phyloP scores from a whole-genome alignment of 768 basidiomycete species.

The Kwoniella sp. region DNA sequence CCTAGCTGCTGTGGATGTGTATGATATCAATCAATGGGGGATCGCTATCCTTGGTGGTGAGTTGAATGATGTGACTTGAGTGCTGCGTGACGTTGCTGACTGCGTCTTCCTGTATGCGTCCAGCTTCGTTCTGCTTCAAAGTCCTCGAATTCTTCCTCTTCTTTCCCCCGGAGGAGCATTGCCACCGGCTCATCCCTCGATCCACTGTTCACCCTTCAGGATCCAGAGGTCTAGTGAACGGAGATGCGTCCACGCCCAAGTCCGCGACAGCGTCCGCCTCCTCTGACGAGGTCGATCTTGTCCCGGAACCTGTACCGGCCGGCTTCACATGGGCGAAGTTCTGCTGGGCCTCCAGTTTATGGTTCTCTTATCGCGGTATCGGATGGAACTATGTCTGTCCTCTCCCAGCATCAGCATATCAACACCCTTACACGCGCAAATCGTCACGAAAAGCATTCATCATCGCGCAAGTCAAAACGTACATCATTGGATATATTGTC shows the following conservation, averaged over 20 bases:
- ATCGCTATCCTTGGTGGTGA: slow-evolving; percentile 11
- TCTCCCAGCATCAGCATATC: slow-evolving; percentile 23
- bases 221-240: background rate
- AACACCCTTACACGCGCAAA: slow-evolving; percentile 30
- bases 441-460: slow-evolving; percentile 29
- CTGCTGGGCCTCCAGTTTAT: slow-evolving; percentile 35
- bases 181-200: slow-evolving; percentile 23
- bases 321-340: slow-evolving; percentile 41
- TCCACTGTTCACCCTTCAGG: background rate
- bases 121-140: slow-evolving; percentile 10
- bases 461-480: slow-evolving; percentile 2
- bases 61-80: background rate
- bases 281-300: slow-evolving; percentile 7
- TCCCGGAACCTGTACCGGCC: slow-evolving; percentile 38
- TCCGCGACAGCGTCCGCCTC: too few relatives aligned
- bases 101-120: background rate
- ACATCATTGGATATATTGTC: slow-evolving; percentile 13
- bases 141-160: slow-evolving; percentile 33
- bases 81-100: too few relatives aligned
- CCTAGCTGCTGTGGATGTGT: background rate
- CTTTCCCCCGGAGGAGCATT: slow-evolving; percentile 37
- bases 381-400: slow-evolving; percentile 30
- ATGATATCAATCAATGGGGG: slow-evolving; percentile 21
- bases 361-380: slow-evolving; percentile 40
- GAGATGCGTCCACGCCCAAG: background rate